Evolutionary conservation across 345 rosid genomes (phyloP).

Genomic region (Alliaria petiolata): DNA sequence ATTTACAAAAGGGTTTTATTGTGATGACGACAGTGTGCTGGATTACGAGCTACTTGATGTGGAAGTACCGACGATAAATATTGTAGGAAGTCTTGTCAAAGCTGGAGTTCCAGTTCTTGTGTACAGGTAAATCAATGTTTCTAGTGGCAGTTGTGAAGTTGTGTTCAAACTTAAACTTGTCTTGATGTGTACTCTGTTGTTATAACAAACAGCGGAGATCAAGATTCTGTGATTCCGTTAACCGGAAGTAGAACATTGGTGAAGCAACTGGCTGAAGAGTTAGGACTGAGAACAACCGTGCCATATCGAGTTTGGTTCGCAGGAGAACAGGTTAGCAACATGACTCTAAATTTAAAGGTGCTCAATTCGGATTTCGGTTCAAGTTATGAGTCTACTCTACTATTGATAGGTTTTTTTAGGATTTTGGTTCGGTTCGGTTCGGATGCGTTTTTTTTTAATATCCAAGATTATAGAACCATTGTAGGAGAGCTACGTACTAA

Average conservation of each 20-base stretch:
- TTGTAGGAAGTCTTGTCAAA: conserved; percentile 51
- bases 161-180: neutral
- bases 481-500: neutral
- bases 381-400: neutral
- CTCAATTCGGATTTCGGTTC: neutral
- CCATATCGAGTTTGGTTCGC: conserved; percentile 89
- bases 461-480: neutral
- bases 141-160: neutral
- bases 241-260: conserved; percentile 81
- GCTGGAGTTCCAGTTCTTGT: conserved; percentile 74
- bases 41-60: conserved; percentile 67
- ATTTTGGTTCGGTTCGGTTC: neutral
- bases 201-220: conserved; percentile 67
- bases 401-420: neutral
- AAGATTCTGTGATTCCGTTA: conserved; percentile 87
- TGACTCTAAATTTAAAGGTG: neutral
- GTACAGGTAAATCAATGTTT: conserved; percentile 53
- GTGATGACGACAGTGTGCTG: conserved; percentile 48
- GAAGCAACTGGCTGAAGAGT: conserved; percentile 44
- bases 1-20: neutral
- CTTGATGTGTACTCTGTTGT: neutral
- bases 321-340: conserved; percentile 59
- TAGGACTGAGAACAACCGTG: conserved; percentile 52
- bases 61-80: conserved; percentile 69
- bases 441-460: neutral